Evolutionary conservation across 2,329 filamentous ascomycete species (phyloP).

Genomic region (Colletotrichum kahawae): DNA sequence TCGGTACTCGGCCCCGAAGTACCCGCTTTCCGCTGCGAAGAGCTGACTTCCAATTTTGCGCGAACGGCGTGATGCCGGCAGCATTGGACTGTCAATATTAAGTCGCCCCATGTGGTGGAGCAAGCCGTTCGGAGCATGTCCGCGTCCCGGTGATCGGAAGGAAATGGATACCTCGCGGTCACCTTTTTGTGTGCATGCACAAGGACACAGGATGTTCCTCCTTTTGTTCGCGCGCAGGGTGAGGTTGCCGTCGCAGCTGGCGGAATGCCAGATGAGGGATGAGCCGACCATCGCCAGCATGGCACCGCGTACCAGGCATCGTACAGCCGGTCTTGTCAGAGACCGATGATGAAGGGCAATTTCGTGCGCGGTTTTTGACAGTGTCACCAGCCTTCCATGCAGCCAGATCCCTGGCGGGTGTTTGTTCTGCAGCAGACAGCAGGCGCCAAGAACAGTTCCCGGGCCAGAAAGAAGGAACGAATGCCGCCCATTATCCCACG

Average conservation of each 20-base stretch:
- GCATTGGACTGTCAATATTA: conserved; percentile 1
- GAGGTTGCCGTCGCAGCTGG: not conserved
- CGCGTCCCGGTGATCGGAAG: not conserved
- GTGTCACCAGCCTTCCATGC: not conserved
- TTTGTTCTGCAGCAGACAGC: conserved; percentile 19
- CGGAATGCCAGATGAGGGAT: not conserved
- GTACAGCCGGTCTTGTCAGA: not conserved
- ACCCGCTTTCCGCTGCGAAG: conserved; percentile 1
- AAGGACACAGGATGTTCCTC: not conserved
- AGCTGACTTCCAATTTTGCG: not conserved
- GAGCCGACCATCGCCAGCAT: conserved; percentile 4
- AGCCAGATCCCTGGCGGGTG: conserved; percentile 3
- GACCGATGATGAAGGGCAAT: not conserved
- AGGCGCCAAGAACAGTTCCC: conserved; percentile 13
- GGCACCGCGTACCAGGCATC: not conserved
- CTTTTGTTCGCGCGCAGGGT: not conserved
- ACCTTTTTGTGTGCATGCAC: not conserved
- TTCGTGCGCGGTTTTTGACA: conserved; percentile 13
- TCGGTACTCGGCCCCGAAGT: conserved; percentile 17
- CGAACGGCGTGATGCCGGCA: conserved; percentile 6
- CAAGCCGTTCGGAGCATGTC: conserved; percentile 3
- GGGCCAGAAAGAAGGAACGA: conserved; percentile 7
- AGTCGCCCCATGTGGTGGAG: conserved; percentile 8
- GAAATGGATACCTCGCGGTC: not conserved
- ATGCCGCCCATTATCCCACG: conserved; percentile 16